phyloP scores from a whole-genome alignment of 2,329 filamentous ascomycete genomes.

The Fusarium decemcellulare region DNA sequence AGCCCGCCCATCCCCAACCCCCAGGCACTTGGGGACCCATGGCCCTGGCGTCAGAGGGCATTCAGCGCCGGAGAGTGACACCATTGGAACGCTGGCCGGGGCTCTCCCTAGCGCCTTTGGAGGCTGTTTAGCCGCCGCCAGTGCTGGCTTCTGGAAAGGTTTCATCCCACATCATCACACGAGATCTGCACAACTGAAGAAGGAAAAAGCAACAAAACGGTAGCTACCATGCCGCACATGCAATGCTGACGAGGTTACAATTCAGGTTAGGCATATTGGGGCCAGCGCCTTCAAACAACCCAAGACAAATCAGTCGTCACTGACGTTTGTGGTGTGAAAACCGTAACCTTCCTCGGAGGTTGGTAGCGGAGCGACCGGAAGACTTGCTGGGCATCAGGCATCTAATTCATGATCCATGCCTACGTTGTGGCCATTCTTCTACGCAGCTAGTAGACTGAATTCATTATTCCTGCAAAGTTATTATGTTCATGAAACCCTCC shows the following conservation, averaged over 20 bases:
- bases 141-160: slow-evolving; percentile 34
- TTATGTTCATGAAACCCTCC: no score
- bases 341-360: background rate
- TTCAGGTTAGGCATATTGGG: background rate
- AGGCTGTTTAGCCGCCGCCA: slow-evolving; percentile 11
- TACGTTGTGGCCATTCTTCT: background rate
- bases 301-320: slow-evolving; percentile 4
- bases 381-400: slow-evolving; percentile 8
- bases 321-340: slow-evolving; percentile 9
- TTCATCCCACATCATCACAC: slow-evolving; percentile 16
- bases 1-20: slow-evolving; percentile 15
- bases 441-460: background rate
- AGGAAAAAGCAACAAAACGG: background rate
- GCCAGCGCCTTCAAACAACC: background rate
- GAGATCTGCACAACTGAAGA: slow-evolving; percentile 9
- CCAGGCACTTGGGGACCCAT: slow-evolving; percentile 24
- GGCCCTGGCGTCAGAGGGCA: slow-evolving; percentile 32
- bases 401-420: slow-evolving; percentile 3
- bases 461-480: background rate
- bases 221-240: background rate
- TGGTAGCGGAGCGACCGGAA: slow-evolving; percentile 10
- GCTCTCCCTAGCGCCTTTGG: slow-evolving; percentile 2
- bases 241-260: background rate
- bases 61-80: slow-evolving; percentile 19
- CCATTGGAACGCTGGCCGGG: slow-evolving; percentile 18